phyloP scores from a whole-genome alignment of 1,139 yeast genomes.

The Candida tunisiensis region DNA sequence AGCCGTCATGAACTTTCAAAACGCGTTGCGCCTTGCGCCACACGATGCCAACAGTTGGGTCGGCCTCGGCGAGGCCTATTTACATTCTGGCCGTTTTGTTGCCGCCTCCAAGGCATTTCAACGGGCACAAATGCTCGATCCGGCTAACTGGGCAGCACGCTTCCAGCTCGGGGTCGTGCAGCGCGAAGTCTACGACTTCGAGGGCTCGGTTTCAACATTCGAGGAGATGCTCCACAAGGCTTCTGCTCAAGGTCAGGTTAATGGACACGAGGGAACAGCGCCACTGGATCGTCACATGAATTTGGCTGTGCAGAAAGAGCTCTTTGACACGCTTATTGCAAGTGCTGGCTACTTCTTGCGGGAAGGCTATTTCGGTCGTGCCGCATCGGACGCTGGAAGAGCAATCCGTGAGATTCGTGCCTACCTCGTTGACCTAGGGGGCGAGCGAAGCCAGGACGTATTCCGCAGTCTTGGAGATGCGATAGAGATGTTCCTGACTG shows the following conservation, averaged over 20 bases:
- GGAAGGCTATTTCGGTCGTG: slow-evolving; percentile 29
- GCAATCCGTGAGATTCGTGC: no score
- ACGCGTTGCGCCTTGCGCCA: slow-evolving; percentile 54
- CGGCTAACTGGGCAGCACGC: slow-evolving; percentile 39
- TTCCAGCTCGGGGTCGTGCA: slow-evolving; percentile 54
- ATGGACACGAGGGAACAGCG: slow-evolving; percentile 2
- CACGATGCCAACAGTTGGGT: slow-evolving; percentile 72
- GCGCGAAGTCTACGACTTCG: slow-evolving; percentile 32
- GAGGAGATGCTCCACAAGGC: slow-evolving; percentile 24
- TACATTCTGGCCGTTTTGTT: slow-evolving; percentile 66
- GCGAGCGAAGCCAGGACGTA: no score
- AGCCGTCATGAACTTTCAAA: slow-evolving; percentile 82
- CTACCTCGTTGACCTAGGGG: no score
- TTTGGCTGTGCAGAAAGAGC: slow-evolving; percentile 6
- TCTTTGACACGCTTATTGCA: slow-evolving; percentile 6
- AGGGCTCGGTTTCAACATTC: slow-evolving; percentile 26
- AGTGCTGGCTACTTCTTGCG: slow-evolving; percentile 35
- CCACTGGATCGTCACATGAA: slow-evolving; percentile 1
- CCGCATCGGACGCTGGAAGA: slow-evolving; percentile 36
- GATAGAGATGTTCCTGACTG: no score
- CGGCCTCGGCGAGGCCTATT: slow-evolving; percentile 88
- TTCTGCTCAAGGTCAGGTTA: slow-evolving; percentile 1
- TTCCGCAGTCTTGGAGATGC: no score
- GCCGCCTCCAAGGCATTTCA: slow-evolving; percentile 76
- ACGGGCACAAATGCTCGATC: slow-evolving; percentile 39